Evolutionary conservation across 345 rosid species (phyloP).

Genomic region (Anacardium occidentale): DNA sequence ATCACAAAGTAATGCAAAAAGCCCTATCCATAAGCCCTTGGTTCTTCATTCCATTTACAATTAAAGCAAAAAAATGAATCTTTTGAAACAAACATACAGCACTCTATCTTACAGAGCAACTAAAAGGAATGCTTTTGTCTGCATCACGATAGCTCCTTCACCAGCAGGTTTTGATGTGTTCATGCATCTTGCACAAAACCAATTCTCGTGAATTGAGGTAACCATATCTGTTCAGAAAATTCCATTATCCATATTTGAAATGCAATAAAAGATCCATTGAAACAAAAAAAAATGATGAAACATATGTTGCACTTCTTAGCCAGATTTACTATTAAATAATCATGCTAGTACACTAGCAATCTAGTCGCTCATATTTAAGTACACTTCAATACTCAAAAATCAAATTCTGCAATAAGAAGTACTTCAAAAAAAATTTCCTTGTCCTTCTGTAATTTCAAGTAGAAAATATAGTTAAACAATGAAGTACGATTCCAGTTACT

Average conservation of each 20-base stretch:
- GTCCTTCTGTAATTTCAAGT: too few species aligned
- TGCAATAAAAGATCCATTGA: neutral
- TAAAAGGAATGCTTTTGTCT: slow-evolving; percentile 55
- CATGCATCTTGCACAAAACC: slow-evolving; percentile 82
- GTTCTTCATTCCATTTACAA: too few species aligned
- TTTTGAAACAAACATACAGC: neutral
- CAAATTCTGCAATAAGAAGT: too few species aligned
- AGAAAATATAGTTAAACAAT: too few species aligned
- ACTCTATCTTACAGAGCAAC: slow-evolving; percentile 63
- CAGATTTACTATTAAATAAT: neutral
- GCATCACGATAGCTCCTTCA: slow-evolving; percentile 84
- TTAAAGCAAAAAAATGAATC: neutral
- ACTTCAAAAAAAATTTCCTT: too few species aligned
- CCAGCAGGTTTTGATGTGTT: slow-evolving; percentile 61
- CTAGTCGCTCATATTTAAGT: neutral
- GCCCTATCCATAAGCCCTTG: too few species aligned
- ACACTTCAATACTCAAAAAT: neutral
- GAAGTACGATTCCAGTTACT: too few species aligned
- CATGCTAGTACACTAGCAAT: neutral
- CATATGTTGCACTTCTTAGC: neutral
- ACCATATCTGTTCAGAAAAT: slow-evolving; percentile 50
- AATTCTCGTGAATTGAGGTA: slow-evolving; percentile 69
- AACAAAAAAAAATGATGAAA: neutral
- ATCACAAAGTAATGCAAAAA: slow-evolving; percentile 1
- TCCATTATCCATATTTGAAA: slow-evolving; percentile 3